phyloP scores from a whole-genome alignment of 2,329 filamentous ascomycete species.

The Herpotrichia juniperi region DNA sequence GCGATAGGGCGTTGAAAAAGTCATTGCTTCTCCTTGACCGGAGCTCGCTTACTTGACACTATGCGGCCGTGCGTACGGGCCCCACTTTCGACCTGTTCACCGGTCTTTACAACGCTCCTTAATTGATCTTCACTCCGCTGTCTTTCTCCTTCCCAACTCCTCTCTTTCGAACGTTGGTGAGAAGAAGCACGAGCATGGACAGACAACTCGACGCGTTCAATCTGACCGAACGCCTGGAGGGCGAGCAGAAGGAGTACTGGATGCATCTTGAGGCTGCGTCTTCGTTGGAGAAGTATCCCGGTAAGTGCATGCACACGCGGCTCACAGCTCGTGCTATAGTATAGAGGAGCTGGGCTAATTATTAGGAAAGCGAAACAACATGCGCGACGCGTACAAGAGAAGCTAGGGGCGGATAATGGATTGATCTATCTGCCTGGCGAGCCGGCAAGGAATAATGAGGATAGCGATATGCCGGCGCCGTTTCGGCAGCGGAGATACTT shows the following conservation, averaged over 20 bases:
- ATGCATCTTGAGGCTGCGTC: conserved; percentile 40
- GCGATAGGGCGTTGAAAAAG: no score
- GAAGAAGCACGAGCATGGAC: neutral
- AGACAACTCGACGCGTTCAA: conserved; percentile 24
- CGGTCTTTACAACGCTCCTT: neutral
- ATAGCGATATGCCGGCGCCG: conserved; percentile 63
- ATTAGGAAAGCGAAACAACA: conserved; percentile 47
- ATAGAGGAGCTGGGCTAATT: conserved; percentile 8
- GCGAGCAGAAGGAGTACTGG: conserved; percentile 39
- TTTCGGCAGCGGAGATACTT: conserved; percentile 68
- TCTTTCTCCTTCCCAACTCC: neutral
- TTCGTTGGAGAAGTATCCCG: conserved; percentile 47
- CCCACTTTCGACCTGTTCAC: neutral
- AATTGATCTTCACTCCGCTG: neutral
- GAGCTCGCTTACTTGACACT: neutral
- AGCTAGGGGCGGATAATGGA: conserved; percentile 44
- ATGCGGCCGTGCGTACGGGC: neutral
- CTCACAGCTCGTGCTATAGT: no score
- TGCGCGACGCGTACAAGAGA: conserved; percentile 44
- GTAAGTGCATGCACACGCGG: conserved; percentile 21
- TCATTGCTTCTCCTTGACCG: no score
- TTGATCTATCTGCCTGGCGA: conserved; percentile 64
- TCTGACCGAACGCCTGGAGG: conserved; percentile 33
- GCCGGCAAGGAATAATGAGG: conserved; percentile 57
- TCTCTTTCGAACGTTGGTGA: no score